Conservation (phyloP, 23 red algal genomes). For the Rhodosorus marinus region DNA sequence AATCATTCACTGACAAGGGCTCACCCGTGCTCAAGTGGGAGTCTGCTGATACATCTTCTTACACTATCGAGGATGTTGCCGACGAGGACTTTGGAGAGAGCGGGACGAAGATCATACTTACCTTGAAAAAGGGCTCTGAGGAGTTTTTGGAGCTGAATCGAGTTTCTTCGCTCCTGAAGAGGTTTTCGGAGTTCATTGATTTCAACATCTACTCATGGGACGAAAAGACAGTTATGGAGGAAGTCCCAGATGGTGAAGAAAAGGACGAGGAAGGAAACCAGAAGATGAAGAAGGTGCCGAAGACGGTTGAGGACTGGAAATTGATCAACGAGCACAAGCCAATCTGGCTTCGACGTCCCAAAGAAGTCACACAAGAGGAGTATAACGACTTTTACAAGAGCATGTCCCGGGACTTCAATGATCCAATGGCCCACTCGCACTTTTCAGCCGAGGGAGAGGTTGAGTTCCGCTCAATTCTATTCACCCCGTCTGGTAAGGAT, state of each 20-base stretch:
- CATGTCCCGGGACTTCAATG: slow-evolving; percentile 41
- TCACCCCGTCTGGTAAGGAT: slow-evolving; percentile 42
- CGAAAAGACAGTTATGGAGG: slow-evolving; percentile 53
- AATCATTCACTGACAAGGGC: slow-evolving; percentile 33
- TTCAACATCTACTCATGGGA: slow-evolving; percentile 87
- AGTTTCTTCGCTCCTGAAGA: slow-evolving; percentile 57
- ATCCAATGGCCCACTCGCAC: slow-evolving; percentile 64
- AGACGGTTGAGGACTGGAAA: slow-evolving; percentile 45
- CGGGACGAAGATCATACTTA: slow-evolving; percentile 67
- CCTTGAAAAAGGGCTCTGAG: slow-evolving; percentile 53
- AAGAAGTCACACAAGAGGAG: slow-evolving; percentile 58
- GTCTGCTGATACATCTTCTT: slow-evolving; percentile 34
- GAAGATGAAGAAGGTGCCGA: slow-evolving; percentile 74
- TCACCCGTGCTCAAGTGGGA: slow-evolving; percentile 55
- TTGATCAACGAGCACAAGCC: slow-evolving; percentile 92
- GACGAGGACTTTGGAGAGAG: slow-evolving; percentile 19
- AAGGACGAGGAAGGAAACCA: slow-evolving; percentile 52
- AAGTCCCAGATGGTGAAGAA: slow-evolving; percentile 67
- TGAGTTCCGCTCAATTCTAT: slow-evolving; percentile 83
- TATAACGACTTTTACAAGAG: slow-evolving; percentile 96
- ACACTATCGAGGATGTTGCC: slow-evolving; percentile 54
- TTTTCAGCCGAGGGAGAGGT: slow-evolving; percentile 97
- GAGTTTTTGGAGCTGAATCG: slow-evolving; percentile 61
- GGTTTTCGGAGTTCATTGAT: slow-evolving; percentile 84
- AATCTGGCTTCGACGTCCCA: slow-evolving; percentile 83